These are phyloP conservation scores for Nemania abortiva DNA, from an alignment of 2,329 filamentous ascomycete species.

Conservation along the genomic window DNA sequence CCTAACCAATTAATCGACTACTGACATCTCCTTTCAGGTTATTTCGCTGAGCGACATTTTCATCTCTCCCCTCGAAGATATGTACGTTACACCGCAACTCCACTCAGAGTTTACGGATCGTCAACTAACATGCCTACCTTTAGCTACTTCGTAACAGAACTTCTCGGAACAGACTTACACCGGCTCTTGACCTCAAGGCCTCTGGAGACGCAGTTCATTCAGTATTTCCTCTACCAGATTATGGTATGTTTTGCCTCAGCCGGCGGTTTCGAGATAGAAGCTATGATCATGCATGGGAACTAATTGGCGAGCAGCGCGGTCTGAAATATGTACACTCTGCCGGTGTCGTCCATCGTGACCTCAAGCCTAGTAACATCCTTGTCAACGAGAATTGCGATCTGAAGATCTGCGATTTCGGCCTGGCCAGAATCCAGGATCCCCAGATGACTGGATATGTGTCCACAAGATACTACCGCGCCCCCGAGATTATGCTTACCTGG, in stretches of 20 bases:
- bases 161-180: conserved; percentile 96
- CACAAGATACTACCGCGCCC: conserved; percentile 97
- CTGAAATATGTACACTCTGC: conserved; percentile 99
- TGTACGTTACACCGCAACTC: conserved; percentile 69
- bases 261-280: not conserved
- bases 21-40: conserved; percentile 67
- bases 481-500: conserved; percentile 99
- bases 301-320: conserved; percentile 73
- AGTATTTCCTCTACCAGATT: conserved; percentile 99
- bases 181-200: conserved; percentile 93
- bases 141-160: conserved; percentile 98
- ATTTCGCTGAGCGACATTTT: conserved; percentile 99
- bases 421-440: conserved; percentile 97
- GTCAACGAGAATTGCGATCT: conserved; percentile 99
- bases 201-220: conserved; percentile 99
- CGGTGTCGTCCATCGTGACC: conserved; percentile 94
- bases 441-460: conserved; percentile 99
- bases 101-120: conserved; percentile 35
- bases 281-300: not conserved
- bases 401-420: conserved; percentile 99
- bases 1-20: conserved; percentile 27
- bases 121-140: conserved; percentile 28
- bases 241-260: conserved; percentile 70
- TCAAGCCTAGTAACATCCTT: conserved; percentile 98
- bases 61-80: conserved; percentile 98